These are phyloP conservation scores for Tolypocladium pustulatum DNA, from an alignment of 2,329 filamentous ascomycete genomes.

Conservation along the genomic window DNA sequence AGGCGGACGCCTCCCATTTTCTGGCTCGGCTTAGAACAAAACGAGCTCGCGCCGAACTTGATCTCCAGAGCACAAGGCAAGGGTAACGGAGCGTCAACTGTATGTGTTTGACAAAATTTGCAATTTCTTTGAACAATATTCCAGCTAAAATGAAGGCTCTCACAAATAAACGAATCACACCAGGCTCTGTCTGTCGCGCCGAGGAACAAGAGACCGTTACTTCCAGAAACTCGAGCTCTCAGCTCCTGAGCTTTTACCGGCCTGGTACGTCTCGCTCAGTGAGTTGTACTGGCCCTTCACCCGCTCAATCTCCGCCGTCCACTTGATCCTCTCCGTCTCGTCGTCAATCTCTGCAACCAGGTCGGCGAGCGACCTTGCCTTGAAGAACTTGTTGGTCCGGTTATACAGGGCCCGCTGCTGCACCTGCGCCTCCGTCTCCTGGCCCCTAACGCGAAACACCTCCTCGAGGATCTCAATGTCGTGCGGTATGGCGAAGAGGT, in stretches of 20 bases:
- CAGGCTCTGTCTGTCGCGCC: no score
- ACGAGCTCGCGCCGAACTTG: no score
- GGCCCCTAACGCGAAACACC: constrained; percentile 39
- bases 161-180: no score
- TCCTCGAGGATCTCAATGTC: constrained; percentile 47
- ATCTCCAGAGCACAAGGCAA: no score
- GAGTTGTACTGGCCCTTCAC: constrained; percentile 37
- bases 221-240: constrained; percentile 40
- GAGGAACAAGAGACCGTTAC: constrained; percentile 10
- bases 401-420: constrained; percentile 38
- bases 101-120: background rate
- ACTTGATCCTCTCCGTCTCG: constrained; percentile 19
- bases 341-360: constrained; percentile 26
- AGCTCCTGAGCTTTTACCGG: constrained; percentile 29
- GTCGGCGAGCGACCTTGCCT: constrained; percentile 29
- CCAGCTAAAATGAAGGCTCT: no score
- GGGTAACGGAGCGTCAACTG: background rate
- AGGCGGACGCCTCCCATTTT: background rate
- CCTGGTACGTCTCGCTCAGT: constrained; percentile 38
- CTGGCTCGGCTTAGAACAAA: no score
- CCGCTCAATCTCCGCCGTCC: constrained; percentile 29
- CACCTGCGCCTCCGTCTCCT: constrained; percentile 27
- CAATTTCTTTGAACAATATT: no score
- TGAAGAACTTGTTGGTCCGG: constrained; percentile 45
- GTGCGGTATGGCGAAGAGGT: constrained; percentile 44